Evolutionary conservation across 768 basidiomycete species (phyloP).

Genomic region (Kwoniella shandongensis): DNA sequence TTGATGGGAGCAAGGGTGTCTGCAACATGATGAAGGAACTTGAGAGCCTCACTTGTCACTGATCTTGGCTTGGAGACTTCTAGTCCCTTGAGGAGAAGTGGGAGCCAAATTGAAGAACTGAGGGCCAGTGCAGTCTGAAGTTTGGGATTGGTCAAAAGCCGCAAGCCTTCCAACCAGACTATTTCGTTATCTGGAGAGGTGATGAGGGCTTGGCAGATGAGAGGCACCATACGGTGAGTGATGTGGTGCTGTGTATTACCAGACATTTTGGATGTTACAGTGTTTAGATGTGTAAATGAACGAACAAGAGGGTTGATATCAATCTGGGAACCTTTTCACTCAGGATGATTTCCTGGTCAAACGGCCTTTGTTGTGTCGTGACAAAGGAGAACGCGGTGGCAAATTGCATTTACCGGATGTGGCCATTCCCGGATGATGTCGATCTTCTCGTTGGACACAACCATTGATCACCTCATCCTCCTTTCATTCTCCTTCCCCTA

Average conservation of each 20-base stretch:
- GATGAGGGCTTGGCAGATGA: slow-evolving; percentile 45
- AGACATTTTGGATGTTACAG: slow-evolving; percentile 24
- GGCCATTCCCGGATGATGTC: no score
- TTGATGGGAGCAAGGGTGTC: slow-evolving; percentile 40
- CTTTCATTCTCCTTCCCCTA: no score
- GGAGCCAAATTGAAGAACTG: slow-evolving; percentile 46
- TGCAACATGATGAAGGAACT: slow-evolving; percentile 22
- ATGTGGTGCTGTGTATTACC: slow-evolving; percentile 36
- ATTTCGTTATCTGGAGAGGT: slow-evolving; percentile 29
- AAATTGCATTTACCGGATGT: no score
- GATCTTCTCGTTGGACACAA: no score
- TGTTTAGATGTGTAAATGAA: slow-evolving; percentile 4
- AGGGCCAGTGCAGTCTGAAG: slow-evolving; percentile 28
- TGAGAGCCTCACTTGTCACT: slow-evolving; percentile 33
- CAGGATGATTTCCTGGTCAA: no score
- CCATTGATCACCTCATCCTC: no score
- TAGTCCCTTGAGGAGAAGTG: slow-evolving; percentile 39
- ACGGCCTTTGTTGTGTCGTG: no score
- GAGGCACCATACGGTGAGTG: slow-evolving; percentile 44
- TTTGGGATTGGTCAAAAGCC: slow-evolving; percentile 33
- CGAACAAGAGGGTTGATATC: no score
- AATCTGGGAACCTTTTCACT: no score
- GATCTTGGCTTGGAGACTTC: slow-evolving; percentile 21
- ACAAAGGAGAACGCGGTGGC: no score
- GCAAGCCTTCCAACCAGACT: slow-evolving; percentile 44